phyloP scores from a whole-genome alignment of 2,329 filamentous ascomycete species.

The Calycina herbarum region DNA sequence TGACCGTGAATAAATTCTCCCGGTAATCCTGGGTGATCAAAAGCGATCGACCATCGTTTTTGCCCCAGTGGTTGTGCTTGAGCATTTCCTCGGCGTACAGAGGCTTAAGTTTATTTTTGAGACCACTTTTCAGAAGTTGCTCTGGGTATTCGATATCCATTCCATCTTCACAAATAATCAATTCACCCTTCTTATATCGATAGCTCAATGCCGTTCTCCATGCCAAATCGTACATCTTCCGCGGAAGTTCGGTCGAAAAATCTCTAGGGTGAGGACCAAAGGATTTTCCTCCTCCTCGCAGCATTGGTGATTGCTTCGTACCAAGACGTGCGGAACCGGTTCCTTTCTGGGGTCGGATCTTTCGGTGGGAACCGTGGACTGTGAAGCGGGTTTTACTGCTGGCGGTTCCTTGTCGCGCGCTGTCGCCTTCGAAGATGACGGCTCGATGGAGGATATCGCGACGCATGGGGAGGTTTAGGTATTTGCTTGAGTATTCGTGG shows the following conservation, averaged over 20 bases:
- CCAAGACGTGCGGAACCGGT: constrained; percentile 77
- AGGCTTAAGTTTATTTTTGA: constrained; percentile 37
- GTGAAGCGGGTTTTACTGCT: constrained; percentile 79
- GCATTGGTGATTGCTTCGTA: constrained; percentile 76
- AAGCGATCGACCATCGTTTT: constrained; percentile 66
- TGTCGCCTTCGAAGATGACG: constrained; percentile 89
- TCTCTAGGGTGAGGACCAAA: constrained; percentile 92
- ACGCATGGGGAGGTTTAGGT: constrained; percentile 83
- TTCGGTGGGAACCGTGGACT: constrained; percentile 78
- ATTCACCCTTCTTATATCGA: constrained; percentile 81
- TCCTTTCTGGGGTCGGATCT: constrained; percentile 86
- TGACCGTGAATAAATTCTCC: constrained; percentile 63
- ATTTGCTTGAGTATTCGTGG: constrained; percentile 74
- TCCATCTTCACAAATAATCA: constrained; percentile 79
- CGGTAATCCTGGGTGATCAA: constrained; percentile 67
- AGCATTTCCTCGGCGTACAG: constrained; percentile 69
- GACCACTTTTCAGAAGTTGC: background rate
- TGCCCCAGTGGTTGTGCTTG: constrained; percentile 67
- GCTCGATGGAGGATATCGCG: constrained; percentile 91
- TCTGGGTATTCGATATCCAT: constrained; percentile 59
- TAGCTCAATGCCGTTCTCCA: constrained; percentile 94
- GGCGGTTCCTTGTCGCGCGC: constrained; percentile 82
- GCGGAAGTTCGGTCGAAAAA: constrained; percentile 79
- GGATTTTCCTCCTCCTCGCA: constrained; percentile 81
- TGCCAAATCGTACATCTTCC: constrained; percentile 92